Evolutionary conservation across 2,329 filamentous ascomycete species (phyloP).

Genomic region (Cladosporium austrohemisphaericum): DNA sequence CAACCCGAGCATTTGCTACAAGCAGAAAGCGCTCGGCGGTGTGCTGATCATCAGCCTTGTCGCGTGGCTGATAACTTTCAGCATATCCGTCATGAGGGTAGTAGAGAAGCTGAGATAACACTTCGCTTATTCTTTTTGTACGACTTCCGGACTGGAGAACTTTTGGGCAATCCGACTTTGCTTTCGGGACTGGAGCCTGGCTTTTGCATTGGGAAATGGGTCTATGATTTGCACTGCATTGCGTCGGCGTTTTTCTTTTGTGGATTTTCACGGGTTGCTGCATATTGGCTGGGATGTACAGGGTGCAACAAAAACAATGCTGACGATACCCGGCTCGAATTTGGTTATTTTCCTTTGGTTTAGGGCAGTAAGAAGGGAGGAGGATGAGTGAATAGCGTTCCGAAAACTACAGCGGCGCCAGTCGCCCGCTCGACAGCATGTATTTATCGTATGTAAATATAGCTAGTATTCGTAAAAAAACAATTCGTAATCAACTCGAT

Average conservation of each 20-base stretch:
- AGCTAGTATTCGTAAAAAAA: too few species aligned
- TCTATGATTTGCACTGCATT: constrained; percentile 1
- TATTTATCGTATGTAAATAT: too few species aligned
- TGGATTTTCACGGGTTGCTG: neutral
- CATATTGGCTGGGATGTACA: neutral
- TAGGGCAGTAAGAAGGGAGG: neutral
- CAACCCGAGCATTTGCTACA: constrained; percentile 51
- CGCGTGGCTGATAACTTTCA: constrained; percentile 88
- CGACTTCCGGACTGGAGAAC: neutral
- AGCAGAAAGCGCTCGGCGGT: constrained; percentile 68
- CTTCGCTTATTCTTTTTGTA: neutral
- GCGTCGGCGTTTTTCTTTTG: constrained; percentile 5
- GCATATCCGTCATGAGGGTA: constrained; percentile 59
- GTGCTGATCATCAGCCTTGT: constrained; percentile 78
- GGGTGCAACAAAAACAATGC: neutral
- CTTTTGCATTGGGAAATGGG: neutral
- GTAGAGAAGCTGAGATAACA: constrained; percentile 32
- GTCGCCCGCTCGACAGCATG: too few species aligned
- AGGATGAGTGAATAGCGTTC: too few species aligned
- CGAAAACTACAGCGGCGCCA: too few species aligned
- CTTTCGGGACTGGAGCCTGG: too few species aligned
- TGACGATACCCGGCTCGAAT: neutral
- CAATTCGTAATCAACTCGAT: too few species aligned
- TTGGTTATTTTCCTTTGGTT: neutral
- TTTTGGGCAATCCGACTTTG: neutral